Conservation (phyloP, 2,329 filamentous ascomycete species). For the Colletotrichum chrysophilum region DNA sequence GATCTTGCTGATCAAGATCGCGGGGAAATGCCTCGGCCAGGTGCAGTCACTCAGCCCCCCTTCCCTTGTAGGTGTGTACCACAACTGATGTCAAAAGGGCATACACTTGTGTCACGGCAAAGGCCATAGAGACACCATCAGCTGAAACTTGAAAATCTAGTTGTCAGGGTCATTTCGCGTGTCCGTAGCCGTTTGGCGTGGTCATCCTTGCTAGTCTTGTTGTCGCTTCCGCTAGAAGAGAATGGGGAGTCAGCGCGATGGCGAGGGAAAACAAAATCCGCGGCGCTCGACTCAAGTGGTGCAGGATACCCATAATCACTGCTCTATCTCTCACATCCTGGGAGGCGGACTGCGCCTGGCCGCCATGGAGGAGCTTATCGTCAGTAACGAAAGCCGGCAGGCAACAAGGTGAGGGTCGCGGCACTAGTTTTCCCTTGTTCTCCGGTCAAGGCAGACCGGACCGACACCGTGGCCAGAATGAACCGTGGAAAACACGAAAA, state of each 20-base stretch:
- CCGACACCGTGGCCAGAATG: neutral
- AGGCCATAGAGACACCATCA: neutral
- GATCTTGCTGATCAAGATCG: neutral
- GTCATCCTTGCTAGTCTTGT: neutral
- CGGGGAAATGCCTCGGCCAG: neutral
- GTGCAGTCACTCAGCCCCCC: neutral
- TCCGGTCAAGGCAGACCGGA: neutral
- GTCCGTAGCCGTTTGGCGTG: neutral
- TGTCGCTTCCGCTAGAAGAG: neutral
- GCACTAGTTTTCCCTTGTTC: neutral
- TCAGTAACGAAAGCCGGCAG: neutral
- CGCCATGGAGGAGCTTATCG: neutral
- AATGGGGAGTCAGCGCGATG: neutral
- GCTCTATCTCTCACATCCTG: neutral
- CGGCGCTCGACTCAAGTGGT: neutral
- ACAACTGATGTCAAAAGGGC: neutral
- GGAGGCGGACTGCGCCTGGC: neutral
- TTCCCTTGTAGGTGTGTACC: neutral
- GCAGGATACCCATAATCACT: neutral
- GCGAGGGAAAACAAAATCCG: neutral
- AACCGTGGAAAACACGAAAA: neutral
- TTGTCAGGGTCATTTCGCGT: neutral
- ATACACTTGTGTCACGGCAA: neutral
- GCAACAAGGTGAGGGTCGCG: neutral
- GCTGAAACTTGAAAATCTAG: neutral